These are phyloP conservation scores for Aquilaria agallochum DNA, from an alignment of 441 rosid genomes.

Conservation along the genomic window DNA sequence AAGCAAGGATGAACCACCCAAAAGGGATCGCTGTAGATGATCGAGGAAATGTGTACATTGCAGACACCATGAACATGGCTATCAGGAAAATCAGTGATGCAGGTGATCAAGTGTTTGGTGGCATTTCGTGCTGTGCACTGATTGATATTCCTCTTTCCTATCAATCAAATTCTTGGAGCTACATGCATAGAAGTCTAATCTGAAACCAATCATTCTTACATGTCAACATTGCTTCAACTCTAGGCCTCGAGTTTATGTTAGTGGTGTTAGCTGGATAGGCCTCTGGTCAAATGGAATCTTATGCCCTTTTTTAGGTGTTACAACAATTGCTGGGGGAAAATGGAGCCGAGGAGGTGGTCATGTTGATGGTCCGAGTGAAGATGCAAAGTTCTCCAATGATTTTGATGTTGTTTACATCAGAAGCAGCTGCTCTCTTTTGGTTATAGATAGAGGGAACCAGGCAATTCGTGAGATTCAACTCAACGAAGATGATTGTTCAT, in stretches of 20 bases:
- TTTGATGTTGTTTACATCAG: slow-evolving; percentile 69
- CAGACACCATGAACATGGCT: slow-evolving; percentile 91
- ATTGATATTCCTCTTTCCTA: background rate
- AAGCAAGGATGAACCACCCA: slow-evolving; percentile 87
- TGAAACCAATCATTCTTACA: background rate
- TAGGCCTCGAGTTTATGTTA: background rate
- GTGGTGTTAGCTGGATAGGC: background rate
- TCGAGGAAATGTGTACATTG: slow-evolving; percentile 88
- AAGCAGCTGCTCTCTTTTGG: slow-evolving; percentile 79
- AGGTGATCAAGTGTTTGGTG: slow-evolving; percentile 35
- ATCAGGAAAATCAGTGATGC: slow-evolving; percentile 90
- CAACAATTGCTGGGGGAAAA: slow-evolving; percentile 89
- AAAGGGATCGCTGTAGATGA: slow-evolving; percentile 81
- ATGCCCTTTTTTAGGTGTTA: slow-evolving; percentile 46
- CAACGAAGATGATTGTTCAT: slow-evolving; percentile 66
- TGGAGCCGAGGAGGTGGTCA: slow-evolving; percentile 66
- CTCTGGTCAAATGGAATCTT: slow-evolving; percentile 1
- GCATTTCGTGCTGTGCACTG: background rate
- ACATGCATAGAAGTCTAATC: too few species aligned
- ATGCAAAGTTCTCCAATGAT: slow-evolving; percentile 82
- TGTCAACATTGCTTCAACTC: background rate
- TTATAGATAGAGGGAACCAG: slow-evolving; percentile 85
- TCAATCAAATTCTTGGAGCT: background rate
- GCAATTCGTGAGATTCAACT: slow-evolving; percentile 87
- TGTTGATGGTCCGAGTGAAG: slow-evolving; percentile 76